Base-by-base conservation (phyloP, 371 early-diverging fungal species). In the Syncephalastrum sp. region DNA sequence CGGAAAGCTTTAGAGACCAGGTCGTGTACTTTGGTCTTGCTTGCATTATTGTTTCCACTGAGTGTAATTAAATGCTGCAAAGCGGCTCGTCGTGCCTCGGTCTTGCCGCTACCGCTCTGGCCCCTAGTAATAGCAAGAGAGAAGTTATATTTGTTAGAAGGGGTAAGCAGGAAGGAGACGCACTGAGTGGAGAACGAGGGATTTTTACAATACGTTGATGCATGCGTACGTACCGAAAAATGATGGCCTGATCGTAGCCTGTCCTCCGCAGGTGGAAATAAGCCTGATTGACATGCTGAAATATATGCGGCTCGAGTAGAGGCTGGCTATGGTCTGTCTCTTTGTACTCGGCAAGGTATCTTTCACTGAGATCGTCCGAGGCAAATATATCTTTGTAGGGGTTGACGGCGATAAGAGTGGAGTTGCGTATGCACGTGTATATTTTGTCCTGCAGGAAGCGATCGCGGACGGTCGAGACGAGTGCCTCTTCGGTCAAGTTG, bases 21-120 rank as follows among this genome's bases (percentile, higher is more conserved):
- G 54, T 85, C 85, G 51, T 88, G 89, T 13, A 90, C 68, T 63
- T 85, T 81, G 59, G 82, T 77, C 58, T 89, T 89, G 59, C 90
- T 92, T 62, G 86, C 85, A 47, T 57, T 72, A 75, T 55, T 75
- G 68, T 85, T 78, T 57, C 85, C 83, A 69, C 84, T 78, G 25
- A 91, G 68, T 33, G 84, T 87, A 50, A 83, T 77, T 23, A 91
- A 77, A 56, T 87, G 82, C 29, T 86, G 75, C 33, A 86, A 64
- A 10, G 85, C 77, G 56, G 85, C 66, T 27, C 77, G 72, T n/a
- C 79, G 74, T 42, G 81, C 76, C 61, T 90, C 88, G 0, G 90
- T 81, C 71, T 94, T 95, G 50, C 96, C 94, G 42, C 89, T 82
- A 33, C 89, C 94, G 16, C 86, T 75, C 57, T 90, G 87, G 19